Base-by-base conservation (phyloP, 2,329 filamentous ascomycete genomes). In the Exophiala mesophila region DNA sequence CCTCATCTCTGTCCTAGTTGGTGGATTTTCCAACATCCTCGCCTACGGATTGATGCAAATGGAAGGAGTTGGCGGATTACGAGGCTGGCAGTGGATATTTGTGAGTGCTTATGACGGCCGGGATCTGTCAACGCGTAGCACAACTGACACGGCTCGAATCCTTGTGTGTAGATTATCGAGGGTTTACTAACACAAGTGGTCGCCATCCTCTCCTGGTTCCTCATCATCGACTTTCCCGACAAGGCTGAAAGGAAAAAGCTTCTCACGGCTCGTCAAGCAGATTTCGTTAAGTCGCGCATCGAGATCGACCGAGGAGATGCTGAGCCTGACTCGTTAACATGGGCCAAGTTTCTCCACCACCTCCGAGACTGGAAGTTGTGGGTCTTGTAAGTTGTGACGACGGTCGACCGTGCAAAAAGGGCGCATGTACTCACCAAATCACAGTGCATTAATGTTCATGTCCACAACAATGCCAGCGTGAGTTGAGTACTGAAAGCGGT, bases 301-400 rank as follows among this genome's bases (percentile, higher is more conserved):
- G 62, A 78, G 23, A 63, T 63, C 12, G 79, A 82, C 56, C 74
- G 79, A 30, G 72, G 71, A 18, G 79, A 83, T 52, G 68, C 61
- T 10, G 46, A 57, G 2, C 50, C 61, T 1, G 64, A 68, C 30
- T 62, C 70, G 2, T 79, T 82, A 8, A 48, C 56, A 2, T 47
- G 60, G 2, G 63, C 68, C 28, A 62, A 70, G 1, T 79, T 82
- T 56, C 65, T 67, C 19, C 34, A 74, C n/a, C 20, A 34, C 0
- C 57, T 50, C n/a, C 69, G 68, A 1, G 74, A 78, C 44, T 55
- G 65, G 43, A 77, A 78, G 53, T 65, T 77, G 38, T 77, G 74
- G 72, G 70, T 62, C 68, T 60, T 2, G 77, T 74, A 42, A 74
- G 71, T 1, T 47, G 69, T 50, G 68, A 76, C 39, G 76, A 73